Base-by-base conservation (phyloP, 352 stramenopile species). In the Globisporangium nagaii region DNA sequence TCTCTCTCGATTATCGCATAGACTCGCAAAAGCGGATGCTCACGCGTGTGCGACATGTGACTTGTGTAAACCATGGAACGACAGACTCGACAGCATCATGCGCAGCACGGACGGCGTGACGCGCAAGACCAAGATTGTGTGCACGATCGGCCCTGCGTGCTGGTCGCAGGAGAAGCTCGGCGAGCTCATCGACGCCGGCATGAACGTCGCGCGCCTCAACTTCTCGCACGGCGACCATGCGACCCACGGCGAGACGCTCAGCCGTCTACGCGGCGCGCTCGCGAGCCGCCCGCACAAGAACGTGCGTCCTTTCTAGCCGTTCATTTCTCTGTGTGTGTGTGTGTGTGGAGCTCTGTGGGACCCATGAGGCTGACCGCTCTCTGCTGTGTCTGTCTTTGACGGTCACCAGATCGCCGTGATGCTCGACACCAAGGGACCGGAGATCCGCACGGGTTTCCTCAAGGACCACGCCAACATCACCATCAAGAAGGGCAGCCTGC, bases 181-280 rank as follows among this genome's bases (percentile, higher is more conserved):
- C 20, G 61, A 93, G 50, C 71, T 91, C 37, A 87, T 91, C 45
- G 81, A 91, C 58, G 77, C 75, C 44, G 96, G 97, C 59, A 98
- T 99, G 92, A 97, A 95, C 62, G 84, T 99, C 15, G 98, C 98
- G 63, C 86, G 97, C 42, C 85, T 99, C 53, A 99, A 99, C 74
- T 99, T 99, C 74, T 98, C 93, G 39, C 97, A 99, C 74, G 97
- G 96, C 37, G 98, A 98, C 49, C 93, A 96, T 58, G 91, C 95
- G 51, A 93, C 61, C 42, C 83, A 90, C 65, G 66, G 67, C 40
- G 77, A 88, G 49, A 84, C 72, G 24, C 73, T 93, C 47, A 82
- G 72, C 51, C 72, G 77, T 49, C 66, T 93, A 27, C 79, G 80
- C 9, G 73, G 62, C 10, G 83, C 83, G 6, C 53, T 90, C 22